Evolutionary conservation across 257 asterid genomes (phyloP).

Genomic region (Fraxinus anomala): DNA sequence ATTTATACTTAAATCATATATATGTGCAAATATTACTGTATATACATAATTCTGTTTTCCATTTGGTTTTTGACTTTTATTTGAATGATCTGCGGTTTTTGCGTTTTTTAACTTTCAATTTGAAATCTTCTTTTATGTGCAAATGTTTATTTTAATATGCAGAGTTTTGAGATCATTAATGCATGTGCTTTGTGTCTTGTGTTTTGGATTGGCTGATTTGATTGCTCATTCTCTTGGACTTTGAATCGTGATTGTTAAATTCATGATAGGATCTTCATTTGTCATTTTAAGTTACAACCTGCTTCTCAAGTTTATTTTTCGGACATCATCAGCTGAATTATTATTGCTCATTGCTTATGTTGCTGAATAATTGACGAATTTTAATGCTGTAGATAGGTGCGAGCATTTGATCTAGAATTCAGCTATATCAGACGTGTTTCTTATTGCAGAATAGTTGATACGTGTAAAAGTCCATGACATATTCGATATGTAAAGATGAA

Average conservation of each 20-base stretch:
- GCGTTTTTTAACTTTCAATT: neutral
- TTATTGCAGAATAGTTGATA: neutral
- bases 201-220: too few species aligned
- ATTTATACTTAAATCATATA: neutral
- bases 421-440: neutral
- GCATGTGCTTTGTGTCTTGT: neutral
- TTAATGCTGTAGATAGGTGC: neutral
- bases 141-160: too few species aligned
- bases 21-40: neutral
- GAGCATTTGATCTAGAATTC: neutral
- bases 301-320: neutral
- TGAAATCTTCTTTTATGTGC: neutral
- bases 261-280: too few species aligned
- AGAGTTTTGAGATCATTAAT: neutral
- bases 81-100: neutral
- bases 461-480: neutral
- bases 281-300: too few species aligned
- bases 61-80: slow-evolving; percentile 4
- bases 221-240: too few species aligned
- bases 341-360: neutral
- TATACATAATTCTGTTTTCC: neutral
- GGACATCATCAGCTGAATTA: neutral
- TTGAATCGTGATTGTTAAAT: too few species aligned
- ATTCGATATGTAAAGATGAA: neutral
- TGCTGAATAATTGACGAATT: neutral